A percentile compares a stretch with the other conserved stretches of the same genome.
Conservation (phyloP, 1,284 basidiomycete species). For the Marasmius oreades region DNA sequence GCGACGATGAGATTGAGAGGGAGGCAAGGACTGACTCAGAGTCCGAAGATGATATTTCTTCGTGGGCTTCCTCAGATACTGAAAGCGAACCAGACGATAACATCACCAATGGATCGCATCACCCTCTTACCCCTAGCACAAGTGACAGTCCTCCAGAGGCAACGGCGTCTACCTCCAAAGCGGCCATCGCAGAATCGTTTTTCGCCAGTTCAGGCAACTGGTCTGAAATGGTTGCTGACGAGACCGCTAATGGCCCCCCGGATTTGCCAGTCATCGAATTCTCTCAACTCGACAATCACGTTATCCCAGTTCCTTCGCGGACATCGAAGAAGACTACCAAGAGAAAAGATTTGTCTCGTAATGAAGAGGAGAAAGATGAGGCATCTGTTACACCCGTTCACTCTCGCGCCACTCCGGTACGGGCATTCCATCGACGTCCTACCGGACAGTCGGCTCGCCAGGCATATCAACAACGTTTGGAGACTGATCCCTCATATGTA, state of each 20-base stretch:
- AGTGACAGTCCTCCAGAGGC: slow-evolving; percentile 52
- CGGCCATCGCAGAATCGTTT: slow-evolving; percentile 41
- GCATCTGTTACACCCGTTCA: slow-evolving; percentile 8
- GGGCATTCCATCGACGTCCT: slow-evolving; percentile 32
- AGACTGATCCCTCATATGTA: slow-evolving; percentile 80
- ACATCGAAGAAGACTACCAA: slow-evolving; percentile 35
- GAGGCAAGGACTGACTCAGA: slow-evolving; percentile 65
- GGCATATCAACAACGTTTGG: slow-evolving; percentile 73
- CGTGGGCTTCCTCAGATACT: slow-evolving; percentile 63
- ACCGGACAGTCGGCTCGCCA: slow-evolving; percentile 64
- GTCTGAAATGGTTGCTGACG: slow-evolving; percentile 82
- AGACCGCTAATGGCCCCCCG: slow-evolving; percentile 51
- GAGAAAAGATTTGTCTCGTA: slow-evolving; percentile 23
- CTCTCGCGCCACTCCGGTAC: slow-evolving; percentile 26
- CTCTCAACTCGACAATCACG: slow-evolving; percentile 52
- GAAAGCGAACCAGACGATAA: slow-evolving; percentile 62
- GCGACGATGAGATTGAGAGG: slow-evolving; percentile 72
- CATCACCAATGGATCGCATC: slow-evolving; percentile 43
- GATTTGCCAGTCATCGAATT: slow-evolving; percentile 81
- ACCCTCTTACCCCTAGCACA: slow-evolving; percentile 58
- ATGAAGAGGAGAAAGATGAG: slow-evolving; percentile 18
- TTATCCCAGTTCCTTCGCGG: slow-evolving; percentile 30
- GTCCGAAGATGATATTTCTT: slow-evolving; percentile 39
- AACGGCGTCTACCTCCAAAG: slow-evolving; percentile 15
- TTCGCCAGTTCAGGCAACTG: slow-evolving; percentile 54